These are phyloP conservation scores for Xanthoconium separans DNA, from an alignment of 1,284 basidiomycete species.

Conservation along the genomic window DNA sequence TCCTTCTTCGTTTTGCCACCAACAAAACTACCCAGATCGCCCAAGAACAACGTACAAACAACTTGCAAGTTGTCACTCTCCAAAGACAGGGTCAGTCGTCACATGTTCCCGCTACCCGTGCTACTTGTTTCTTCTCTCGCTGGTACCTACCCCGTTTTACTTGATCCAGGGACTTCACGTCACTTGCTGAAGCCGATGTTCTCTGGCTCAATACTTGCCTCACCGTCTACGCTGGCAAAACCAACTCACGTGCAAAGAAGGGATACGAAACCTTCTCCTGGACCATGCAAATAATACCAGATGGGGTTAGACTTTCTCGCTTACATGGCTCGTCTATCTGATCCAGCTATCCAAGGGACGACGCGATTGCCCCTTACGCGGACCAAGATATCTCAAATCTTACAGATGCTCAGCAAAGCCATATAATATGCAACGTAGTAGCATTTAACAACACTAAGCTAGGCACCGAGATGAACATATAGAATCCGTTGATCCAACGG, in stretches of 20 bases:
- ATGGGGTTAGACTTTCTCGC: conserved; percentile 79
- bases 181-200: conserved; percentile 83
- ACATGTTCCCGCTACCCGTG: too few species aligned
- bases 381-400: too few species aligned
- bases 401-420: too few species aligned
- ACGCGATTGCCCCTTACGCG: too few species aligned
- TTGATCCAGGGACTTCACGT: conserved; percentile 76
- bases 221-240: conserved; percentile 78
- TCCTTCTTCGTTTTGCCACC: conserved; percentile 87
- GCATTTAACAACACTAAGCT: too few species aligned
- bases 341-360: too few species aligned
- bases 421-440: too few species aligned
- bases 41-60: conserved; percentile 91
- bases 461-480: too few species aligned
- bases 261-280: conserved; percentile 81
- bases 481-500: too few species aligned
- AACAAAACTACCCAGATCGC: conserved; percentile 71
- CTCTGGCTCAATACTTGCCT: conserved; percentile 87
- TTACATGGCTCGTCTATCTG: too few species aligned
- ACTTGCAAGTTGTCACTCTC: conserved; percentile 67
- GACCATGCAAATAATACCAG: background rate
- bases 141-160: too few species aligned
- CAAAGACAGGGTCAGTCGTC: conserved; percentile 78
- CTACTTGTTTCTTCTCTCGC: too few species aligned
- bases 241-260: conserved; percentile 62